Conservation (phyloP, 208 protist genomes). For the Crithidia sp. region DNA sequence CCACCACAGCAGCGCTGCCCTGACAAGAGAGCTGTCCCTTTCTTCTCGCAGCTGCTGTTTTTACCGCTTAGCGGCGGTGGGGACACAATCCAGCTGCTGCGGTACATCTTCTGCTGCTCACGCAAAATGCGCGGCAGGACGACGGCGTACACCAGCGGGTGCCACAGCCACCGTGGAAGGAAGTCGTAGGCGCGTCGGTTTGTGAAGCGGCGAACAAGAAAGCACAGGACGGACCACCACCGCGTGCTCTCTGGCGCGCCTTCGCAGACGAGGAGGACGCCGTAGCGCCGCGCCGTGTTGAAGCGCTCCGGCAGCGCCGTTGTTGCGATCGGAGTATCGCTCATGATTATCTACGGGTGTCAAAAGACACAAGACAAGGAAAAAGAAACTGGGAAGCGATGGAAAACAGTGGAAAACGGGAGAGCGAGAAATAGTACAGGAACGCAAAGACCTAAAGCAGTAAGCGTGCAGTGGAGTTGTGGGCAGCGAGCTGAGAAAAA, state of each 20-base stretch:
- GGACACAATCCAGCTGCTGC: constrained; percentile 6
- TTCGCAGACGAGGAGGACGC: constrained; percentile 43
- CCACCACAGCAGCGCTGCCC: background rate
- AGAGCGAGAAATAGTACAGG: too few species aligned
- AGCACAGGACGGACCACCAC: constrained; percentile 21
- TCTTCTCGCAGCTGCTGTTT: background rate
- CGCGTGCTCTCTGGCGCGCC: constrained; percentile 38
- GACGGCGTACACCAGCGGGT: constrained; percentile 41
- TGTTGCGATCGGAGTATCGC: too few species aligned
- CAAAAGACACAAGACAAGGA: too few species aligned
- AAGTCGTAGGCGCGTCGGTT: constrained; percentile 35
- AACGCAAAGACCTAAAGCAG: background rate
- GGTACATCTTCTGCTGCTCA: constrained; percentile 3
- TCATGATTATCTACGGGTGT: too few species aligned
- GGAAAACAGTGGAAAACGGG: too few species aligned
- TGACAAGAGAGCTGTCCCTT: background rate
- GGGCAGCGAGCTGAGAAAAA: too few species aligned
- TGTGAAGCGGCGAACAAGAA: constrained; percentile 23
- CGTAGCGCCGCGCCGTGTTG: constrained; percentile 39
- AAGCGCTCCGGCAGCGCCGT: constrained; percentile 2
- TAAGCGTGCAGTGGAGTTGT: background rate
- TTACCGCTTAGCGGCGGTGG: too few species aligned
- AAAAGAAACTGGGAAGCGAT: too few species aligned
- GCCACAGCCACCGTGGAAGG: constrained; percentile 38
- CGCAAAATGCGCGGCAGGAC: constrained; percentile 31